Base-by-base conservation (phyloP, 352 stramenopile genomes). In the Albugo candida region DNA sequence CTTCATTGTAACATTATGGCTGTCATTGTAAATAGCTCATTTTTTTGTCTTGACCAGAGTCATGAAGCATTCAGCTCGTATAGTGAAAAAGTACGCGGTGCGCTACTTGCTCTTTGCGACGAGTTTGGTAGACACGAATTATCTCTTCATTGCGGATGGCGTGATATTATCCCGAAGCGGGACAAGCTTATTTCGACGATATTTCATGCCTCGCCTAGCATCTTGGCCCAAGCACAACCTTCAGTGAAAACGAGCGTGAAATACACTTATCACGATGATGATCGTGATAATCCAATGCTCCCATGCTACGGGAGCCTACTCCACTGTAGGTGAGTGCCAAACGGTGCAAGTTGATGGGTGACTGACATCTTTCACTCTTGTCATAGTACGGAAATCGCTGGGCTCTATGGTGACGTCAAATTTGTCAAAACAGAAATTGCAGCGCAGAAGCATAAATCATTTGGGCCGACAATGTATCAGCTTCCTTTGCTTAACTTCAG, bases 241-340 rank as follows among this genome's bases (percentile, higher is more conserved):
- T 94, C 81, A 16, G 83, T 85, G 16, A 95, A 95, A 64, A 92
- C 80, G 36, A 94, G 81, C 62, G 43, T 95, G 42, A 92, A 92
- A 58, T 94, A 95, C 53, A 76, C 83, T 17, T 95, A 91, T 55
- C 92, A 80, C 41, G 76, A 93, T 44, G 84, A 95, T 52, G 70
- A 67, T 38, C 82, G 83, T 36, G 79, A 95, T 62, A 71, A 92
- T 47, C n/a, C 63, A 13, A 80, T 94, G 35, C 76, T 92, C 36
- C 84, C 84, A 14, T 92, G 76, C 36, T 47, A 54, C 41, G 84
- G 84, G 13, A 80, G 79, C 14, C 75, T 93, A 41, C 87, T 13
- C n/a, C 5, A 41, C 11, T 40, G 24, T 31, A 31, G 24, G 24
- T 31, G 24, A 31, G 24, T 31, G 24, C 24, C 8, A 31, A 8